These are phyloP conservation scores for Eutrema yunnanense DNA, from an alignment of 345 rosid genomes.

Conservation along the genomic window DNA sequence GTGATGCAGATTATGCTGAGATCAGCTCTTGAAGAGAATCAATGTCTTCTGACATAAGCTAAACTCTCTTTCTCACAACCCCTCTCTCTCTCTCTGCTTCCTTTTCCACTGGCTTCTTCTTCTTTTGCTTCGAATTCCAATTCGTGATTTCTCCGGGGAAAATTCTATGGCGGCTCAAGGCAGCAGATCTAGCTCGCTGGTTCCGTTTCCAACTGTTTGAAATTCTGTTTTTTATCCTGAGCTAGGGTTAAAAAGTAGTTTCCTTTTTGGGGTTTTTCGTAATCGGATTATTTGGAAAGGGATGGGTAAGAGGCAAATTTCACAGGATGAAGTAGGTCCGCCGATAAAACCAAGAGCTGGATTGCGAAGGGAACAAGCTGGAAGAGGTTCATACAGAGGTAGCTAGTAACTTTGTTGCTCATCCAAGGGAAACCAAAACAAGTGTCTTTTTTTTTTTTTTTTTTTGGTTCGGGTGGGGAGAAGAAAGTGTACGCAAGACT, in stretches of 20 bases:
- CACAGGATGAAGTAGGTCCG: constrained; percentile 77
- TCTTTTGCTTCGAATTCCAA: not conserved
- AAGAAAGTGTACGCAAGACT: not conserved
- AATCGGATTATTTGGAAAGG: constrained; percentile 32
- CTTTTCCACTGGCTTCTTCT: not conserved
- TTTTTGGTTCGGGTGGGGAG: not conserved
- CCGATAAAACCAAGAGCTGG: constrained; percentile 83
- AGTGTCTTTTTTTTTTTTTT: not conserved
- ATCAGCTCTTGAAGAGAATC: constrained; percentile 25
- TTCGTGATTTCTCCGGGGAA: not conserved
- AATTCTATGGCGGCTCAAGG: constrained; percentile 12
- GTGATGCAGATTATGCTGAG: constrained; percentile 26
- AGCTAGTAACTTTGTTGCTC: constrained; percentile 45
- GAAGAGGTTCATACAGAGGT: constrained; percentile 94
- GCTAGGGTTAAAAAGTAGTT: constrained; percentile 9
- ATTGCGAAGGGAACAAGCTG: constrained; percentile 87
- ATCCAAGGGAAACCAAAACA: not conserved
- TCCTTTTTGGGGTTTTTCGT: not conserved
- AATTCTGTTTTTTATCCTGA: not conserved
- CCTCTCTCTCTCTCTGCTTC: not conserved
- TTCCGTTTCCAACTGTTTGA: constrained; percentile 8
- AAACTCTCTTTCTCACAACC: constrained; percentile 12
- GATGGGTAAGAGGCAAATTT: constrained; percentile 75
- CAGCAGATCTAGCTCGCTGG: constrained; percentile 23
- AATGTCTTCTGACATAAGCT: constrained; percentile 94